phyloP scores from a whole-genome alignment of 169 alveolate species.

The Babesia sp. region DNA sequence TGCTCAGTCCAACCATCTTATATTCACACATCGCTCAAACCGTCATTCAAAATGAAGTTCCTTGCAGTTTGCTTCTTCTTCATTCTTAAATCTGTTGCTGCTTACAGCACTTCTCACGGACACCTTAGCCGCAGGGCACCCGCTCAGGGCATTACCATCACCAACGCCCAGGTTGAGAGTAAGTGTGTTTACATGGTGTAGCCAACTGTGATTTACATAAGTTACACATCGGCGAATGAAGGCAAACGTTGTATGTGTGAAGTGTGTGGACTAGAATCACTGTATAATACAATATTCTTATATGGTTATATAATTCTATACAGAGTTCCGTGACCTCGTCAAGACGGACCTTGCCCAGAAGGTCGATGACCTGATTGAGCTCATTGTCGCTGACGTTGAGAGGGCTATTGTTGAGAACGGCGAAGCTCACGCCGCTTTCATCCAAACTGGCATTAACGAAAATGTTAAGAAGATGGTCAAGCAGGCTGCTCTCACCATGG shows the following conservation, averaged over 20 bases:
- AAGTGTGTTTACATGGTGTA: not conserved
- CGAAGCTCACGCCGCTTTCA: constrained; percentile 17
- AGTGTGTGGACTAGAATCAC: too few relatives aligned
- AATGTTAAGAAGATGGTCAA: constrained; percentile 44
- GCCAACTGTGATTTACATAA: too few relatives aligned
- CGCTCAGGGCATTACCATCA: not conserved
- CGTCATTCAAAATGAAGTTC: constrained; percentile 24
- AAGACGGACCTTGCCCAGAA: constrained; percentile 54
- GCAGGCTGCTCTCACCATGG: constrained; percentile 38
- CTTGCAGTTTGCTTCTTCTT: not conserved
- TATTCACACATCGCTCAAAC: not conserved
- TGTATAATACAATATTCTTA: too few relatives aligned
- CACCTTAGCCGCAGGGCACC: constrained; percentile 3
- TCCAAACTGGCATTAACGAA: constrained; percentile 15
- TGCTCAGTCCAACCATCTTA: not conserved
- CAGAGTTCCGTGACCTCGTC: constrained; percentile 45
- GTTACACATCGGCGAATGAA: too few relatives aligned
- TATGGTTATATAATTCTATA: too few relatives aligned
- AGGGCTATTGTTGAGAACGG: constrained; percentile 28
- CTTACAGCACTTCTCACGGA: not conserved
- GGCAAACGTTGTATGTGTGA: too few relatives aligned
- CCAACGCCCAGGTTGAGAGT: constrained; percentile 11
- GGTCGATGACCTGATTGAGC: constrained; percentile 57
- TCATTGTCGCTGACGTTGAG: constrained; percentile 57
- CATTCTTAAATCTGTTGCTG: not conserved